Evolutionary conservation across 768 basidiomycete genomes (phyloP), one percentile per base, ranked within the genome.

Genomic region (Boletus rex-veris): DNA sequence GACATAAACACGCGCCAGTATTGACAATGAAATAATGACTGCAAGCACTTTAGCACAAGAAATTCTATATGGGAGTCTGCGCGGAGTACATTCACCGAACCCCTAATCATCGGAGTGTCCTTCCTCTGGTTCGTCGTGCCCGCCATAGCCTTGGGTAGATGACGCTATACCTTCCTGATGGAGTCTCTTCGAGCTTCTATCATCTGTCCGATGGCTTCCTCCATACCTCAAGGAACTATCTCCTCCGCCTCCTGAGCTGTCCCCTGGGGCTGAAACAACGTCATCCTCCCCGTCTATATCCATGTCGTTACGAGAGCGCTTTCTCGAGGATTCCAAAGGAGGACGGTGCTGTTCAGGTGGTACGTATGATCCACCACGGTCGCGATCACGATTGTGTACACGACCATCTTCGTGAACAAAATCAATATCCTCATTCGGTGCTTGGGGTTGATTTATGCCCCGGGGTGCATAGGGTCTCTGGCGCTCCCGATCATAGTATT

Each of bases 251-350:
- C 59, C 66, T 68, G 60, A 65, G 54, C 52, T 63, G 56, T 60
- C 63, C 45, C 60, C 67, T 21, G 57, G 64, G 55, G 61, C 69
- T 19, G 71, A 66, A 51, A 50, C 73, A 58, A 72, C 75, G 66
- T 80, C 79, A 72, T 78, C 74, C 28, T 79, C 79, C 43, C 71
- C 80, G 51, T 84, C 83, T 45, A 80, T 74, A 39, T 87, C 85
- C 82, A 85, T 82, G 50, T 86, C 85, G 46, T 78, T 78, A 54
- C 82, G 75, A 58, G 72, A 75, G 52, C 85, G 77, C 65, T 84
- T 86, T 66, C 81, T 79, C 52, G 73, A 69, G 40, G 77, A 67
- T 44, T 80, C 80, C 63, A 72, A 60, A 64, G 70, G 58, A 52
- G 74, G 69, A 35, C 70, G 75, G 57, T 66, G 70, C 66, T 74